Percentiles rank a stretch among this genome's conserved stretches.
phyloP scores from a whole-genome alignment of 1,284 basidiomycete genomes.

The Ustilago curta region DNA sequence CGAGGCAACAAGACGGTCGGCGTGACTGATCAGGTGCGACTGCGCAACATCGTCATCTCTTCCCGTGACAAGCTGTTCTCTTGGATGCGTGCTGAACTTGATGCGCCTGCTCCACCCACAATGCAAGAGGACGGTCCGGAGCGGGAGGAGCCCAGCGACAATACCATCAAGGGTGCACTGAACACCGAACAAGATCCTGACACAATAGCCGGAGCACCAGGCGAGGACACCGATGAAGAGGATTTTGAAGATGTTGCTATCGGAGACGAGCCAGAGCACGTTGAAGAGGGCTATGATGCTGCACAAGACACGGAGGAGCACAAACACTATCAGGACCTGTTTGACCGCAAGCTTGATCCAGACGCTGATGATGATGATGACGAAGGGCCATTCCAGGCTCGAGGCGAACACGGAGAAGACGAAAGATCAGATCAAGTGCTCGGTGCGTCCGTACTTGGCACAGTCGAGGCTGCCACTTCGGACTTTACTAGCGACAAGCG shows the following conservation, averaged over 20 bases:
- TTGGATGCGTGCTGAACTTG: conserved; percentile 61
- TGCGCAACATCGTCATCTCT: conserved; percentile 59
- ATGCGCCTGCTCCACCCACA: conserved; percentile 51
- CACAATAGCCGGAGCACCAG: not conserved
- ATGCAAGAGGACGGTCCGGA: conserved; percentile 41
- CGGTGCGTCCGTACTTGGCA: conserved; percentile 37
- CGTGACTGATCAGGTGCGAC: conserved; percentile 56
- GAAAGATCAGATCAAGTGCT: conserved; percentile 22
- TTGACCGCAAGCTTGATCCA: conserved; percentile 50
- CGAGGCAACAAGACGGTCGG: conserved; percentile 46
- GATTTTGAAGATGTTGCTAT: conserved; percentile 45
- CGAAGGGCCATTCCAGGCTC: not conserved
- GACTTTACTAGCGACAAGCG: conserved; percentile 21
- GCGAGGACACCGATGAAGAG: conserved; percentile 14
- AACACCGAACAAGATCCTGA: conserved; percentile 6
- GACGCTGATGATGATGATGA: conserved; percentile 47
- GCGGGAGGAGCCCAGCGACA: conserved; percentile 33
- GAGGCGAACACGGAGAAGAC: not conserved
- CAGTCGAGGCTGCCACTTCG: conserved; percentile 22
- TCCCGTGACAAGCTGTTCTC: conserved; percentile 61
- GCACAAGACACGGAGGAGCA: conserved; percentile 43
- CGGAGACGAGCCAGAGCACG: not conserved
- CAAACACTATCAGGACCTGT: conserved; percentile 42
- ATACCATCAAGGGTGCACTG: conserved; percentile 29
- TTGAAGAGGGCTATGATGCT: conserved; percentile 22